These are phyloP conservation scores for Penicillium sp. DNA, from an alignment of 2,329 filamentous ascomycete genomes.

Conservation along the genomic window DNA sequence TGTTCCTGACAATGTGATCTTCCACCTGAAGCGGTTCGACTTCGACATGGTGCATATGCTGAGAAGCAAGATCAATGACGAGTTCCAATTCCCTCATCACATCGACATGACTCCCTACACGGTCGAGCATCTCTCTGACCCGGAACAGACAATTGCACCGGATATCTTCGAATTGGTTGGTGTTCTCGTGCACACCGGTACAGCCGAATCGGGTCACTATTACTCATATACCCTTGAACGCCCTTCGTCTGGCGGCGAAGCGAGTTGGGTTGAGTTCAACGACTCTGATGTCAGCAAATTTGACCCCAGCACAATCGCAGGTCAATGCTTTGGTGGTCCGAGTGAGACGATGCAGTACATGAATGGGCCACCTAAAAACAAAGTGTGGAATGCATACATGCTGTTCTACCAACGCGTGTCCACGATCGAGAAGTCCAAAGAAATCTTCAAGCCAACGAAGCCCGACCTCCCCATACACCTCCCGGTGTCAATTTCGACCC, in stretches of 20 bases:
- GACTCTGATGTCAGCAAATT: constrained; percentile 78
- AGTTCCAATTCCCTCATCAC: constrained; percentile 78
- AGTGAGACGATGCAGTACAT: constrained; percentile 54
- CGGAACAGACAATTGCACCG: constrained; percentile 53
- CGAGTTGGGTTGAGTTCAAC: constrained; percentile 87
- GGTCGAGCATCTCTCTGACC: constrained; percentile 73
- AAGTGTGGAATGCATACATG: constrained; percentile 89
- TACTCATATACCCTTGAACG: constrained; percentile 92
- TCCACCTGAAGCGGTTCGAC: constrained; percentile 71
- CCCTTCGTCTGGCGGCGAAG: constrained; percentile 49
- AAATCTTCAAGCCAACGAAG: constrained; percentile 43
- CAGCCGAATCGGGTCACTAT: constrained; percentile 92
- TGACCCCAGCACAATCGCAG: constrained; percentile 69
- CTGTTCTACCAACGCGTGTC: constrained; percentile 88
- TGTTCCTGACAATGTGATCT: constrained; percentile 89
- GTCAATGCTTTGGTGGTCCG: constrained; percentile 74
- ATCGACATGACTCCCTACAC: constrained; percentile 91
- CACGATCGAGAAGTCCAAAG: constrained; percentile 56
- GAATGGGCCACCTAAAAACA: constrained; percentile 55
- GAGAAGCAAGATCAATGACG: constrained; percentile 91
- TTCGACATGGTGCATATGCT: constrained; percentile 62
- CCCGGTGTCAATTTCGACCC: constrained; percentile 44
- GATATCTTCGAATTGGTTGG: constrained; percentile 95
- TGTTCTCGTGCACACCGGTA: constrained; percentile 87
- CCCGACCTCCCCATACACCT: constrained; percentile 52